Evolutionary conservation across 2,329 filamentous ascomycete genomes (phyloP).

Genomic region (Nannizziopsis barbatae): DNA sequence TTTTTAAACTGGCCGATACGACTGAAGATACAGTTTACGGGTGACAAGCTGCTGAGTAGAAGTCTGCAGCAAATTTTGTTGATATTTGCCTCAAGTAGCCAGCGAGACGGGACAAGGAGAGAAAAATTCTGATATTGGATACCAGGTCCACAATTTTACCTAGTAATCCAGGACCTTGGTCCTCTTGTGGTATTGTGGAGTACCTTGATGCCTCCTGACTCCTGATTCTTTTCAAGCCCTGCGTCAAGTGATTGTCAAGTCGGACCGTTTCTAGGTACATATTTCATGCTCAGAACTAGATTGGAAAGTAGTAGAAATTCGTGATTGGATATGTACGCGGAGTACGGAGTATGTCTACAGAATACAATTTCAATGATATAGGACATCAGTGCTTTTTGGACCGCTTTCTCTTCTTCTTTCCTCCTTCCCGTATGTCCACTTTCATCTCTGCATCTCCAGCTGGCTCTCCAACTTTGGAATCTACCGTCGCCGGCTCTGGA

Average conservation of each 20-base stretch:
- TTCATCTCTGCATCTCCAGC: conserved; percentile 21
- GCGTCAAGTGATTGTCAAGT: no score
- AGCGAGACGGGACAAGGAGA: neutral
- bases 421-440: conserved; percentile 35
- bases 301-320: no score
- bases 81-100: neutral
- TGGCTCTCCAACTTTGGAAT: conserved; percentile 15
- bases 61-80: neutral
- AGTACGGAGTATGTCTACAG: no score
- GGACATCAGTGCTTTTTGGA: conserved; percentile 32
- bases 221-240: neutral
- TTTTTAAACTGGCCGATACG: neutral
- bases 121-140: neutral
- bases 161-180: neutral
- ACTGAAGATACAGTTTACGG: neutral
- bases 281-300: no score
- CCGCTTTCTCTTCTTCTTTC: conserved; percentile 34
- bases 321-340: no score
- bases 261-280: no score
- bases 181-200: neutral
- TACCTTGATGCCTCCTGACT: neutral
- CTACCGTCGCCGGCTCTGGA: conserved; percentile 16
- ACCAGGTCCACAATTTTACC: no score
- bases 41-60: neutral
- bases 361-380: neutral